Percentiles rank a stretch among this genome's conserved stretches.
These are phyloP conservation scores for Eragrostis tef DNA, from an alignment of 202 grass and related monocot genomes.

Conservation along the genomic window DNA sequence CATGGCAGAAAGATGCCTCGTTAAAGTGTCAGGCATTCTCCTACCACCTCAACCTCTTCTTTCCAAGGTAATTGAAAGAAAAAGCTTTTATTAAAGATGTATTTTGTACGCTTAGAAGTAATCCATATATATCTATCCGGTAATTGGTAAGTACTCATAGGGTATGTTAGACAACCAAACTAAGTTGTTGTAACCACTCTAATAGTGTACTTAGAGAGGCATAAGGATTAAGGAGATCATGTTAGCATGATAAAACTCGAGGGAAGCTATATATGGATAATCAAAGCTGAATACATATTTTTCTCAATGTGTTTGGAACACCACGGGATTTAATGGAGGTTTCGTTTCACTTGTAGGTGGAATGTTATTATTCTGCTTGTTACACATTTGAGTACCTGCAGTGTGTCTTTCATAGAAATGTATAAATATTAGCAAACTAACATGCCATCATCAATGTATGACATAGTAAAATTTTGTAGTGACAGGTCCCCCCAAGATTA, in stretches of 20 bases:
- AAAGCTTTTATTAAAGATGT: conserved; percentile 8
- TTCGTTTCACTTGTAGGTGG: conserved; percentile 2
- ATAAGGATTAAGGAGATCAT: neutral
- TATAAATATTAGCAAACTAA: conserved; percentile 15
- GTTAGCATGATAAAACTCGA: conserved; percentile 3
- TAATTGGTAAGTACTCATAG: neutral
- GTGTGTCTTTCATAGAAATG: neutral
- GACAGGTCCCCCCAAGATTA: neutral
- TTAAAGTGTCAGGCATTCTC: conserved; percentile 63
- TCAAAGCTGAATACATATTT: neutral
- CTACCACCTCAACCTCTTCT: conserved; percentile 62
- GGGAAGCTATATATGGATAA: neutral
- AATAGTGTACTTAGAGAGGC: neutral
- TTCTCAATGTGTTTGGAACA: neutral
- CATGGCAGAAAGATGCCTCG: conserved; percentile 77
- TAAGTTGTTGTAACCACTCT: neutral
- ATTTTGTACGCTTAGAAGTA: conserved; percentile 19
- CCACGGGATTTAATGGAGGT: neutral
- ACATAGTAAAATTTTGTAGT: conserved; percentile 8
- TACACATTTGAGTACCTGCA: neutral
- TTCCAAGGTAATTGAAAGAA: conserved; percentile 63
- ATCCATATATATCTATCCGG: neutral
- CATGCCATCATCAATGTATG: conserved; percentile 5
- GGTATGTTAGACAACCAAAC: neutral
- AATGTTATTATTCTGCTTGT: neutral